A percentile compares a stretch with the other conserved stretches of the same genome.
Conservation (phyloP, 768 basidiomycete species). For the Pisolithus tinctorius region DNA sequence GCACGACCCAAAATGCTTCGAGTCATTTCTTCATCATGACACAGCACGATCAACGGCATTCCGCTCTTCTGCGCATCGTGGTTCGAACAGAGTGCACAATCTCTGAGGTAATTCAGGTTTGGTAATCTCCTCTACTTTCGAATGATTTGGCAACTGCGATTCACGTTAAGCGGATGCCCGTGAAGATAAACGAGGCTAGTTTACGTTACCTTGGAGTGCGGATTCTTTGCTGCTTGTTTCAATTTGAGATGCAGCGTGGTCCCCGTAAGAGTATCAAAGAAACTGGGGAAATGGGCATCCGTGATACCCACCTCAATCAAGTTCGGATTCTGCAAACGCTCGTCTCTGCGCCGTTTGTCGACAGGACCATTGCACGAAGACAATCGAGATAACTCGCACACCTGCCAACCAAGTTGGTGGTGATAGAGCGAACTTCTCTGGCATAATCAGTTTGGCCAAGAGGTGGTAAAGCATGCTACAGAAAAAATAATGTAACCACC, state of each 20-base stretch:
- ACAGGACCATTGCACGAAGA: conserved; percentile 27
- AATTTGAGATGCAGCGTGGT: conserved; percentile 17
- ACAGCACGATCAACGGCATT: conserved; percentile 40
- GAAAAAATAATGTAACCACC: background rate
- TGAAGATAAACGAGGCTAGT: background rate
- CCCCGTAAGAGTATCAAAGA: conserved; percentile 12
- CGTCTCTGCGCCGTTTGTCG: conserved; percentile 26
- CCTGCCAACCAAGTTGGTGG: conserved; percentile 26
- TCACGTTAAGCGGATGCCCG: background rate
- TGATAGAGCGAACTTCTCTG: conserved; percentile 27
- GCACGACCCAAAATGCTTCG: conserved; percentile 33
- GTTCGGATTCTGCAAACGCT: conserved; percentile 26
- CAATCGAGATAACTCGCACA: conserved; percentile 31
- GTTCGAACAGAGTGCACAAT: conserved; percentile 14
- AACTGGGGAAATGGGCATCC: conserved; percentile 26
- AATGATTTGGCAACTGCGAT: conserved; percentile 12
- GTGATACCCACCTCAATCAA: conserved; percentile 38
- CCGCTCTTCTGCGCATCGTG: conserved; percentile 13
- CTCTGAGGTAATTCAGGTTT: conserved; percentile 8
- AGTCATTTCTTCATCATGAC: conserved; percentile 36
- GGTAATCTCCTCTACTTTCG: conserved; percentile 11
- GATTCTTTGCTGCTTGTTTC: conserved; percentile 7
- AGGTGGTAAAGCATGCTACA: conserved; percentile 28
- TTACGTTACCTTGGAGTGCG: conserved; percentile 11
- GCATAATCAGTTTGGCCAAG: conserved; percentile 13